These are phyloP conservation scores for Chamaenerion angustifolium DNA, from an alignment of 345 rosid species.

Conservation along the genomic window DNA sequence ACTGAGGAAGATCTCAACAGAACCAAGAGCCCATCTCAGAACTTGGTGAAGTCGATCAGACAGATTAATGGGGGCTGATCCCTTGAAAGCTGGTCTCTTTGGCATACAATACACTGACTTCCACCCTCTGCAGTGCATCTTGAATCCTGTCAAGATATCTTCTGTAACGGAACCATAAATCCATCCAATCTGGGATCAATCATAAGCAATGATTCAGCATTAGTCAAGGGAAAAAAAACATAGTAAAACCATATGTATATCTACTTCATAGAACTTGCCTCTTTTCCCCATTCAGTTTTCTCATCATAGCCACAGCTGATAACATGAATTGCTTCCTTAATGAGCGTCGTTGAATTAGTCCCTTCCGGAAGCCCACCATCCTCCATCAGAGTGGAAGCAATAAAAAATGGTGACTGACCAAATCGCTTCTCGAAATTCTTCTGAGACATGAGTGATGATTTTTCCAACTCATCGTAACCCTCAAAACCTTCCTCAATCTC, in stretches of 20 bases:
- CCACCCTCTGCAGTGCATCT: conserved; percentile 99
- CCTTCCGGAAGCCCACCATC: conserved; percentile 94
- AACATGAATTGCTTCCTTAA: conserved; percentile 95
- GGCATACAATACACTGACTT: conserved; percentile 81
- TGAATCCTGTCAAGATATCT: conserved; percentile 81
- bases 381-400: conserved; percentile 87
- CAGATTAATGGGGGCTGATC: conserved; percentile 91
- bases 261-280: conserved; percentile 28
- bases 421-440: conserved; percentile 89
- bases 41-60: conserved; percentile 92
- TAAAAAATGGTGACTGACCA: conserved; percentile 84
- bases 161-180: conserved; percentile 89
- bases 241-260: too few species aligned
- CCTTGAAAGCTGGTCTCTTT: conserved; percentile 73
- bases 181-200: conserved; percentile 78
- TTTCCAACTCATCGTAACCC: conserved; percentile 85
- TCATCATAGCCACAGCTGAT: conserved; percentile 90
- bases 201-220: background rate
- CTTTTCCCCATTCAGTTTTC: conserved; percentile 98
- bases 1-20: conserved; percentile 89
- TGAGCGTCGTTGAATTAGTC: conserved; percentile 49
- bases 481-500: conserved; percentile 98
- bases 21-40: conserved; percentile 93
- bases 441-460: conserved; percentile 90
- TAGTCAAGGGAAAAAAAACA: background rate